Base-by-base conservation (phyloP, 768 basidiomycete species). In the Boletus sp. region DNA sequence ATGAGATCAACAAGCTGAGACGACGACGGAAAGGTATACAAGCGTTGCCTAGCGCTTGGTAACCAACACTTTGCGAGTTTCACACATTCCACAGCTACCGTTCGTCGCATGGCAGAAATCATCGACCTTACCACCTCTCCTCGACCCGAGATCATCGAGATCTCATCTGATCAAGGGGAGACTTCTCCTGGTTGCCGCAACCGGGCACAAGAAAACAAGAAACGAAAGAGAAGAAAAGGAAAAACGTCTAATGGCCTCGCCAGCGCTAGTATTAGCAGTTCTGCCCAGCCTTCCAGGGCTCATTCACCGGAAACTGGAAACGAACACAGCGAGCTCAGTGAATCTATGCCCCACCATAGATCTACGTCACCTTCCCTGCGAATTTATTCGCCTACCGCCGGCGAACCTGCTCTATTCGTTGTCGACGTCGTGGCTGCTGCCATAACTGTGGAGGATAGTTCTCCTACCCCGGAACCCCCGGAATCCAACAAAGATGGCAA, bases 371-470 rank as follows among this genome's bases (percentile, higher is more conserved):
- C 77, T 71, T n/a, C 70, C 53, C 56, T 65, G 58, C 34, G 40
- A 32, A 46, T 30, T 53, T 39, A 67, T 58, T 38, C 58, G 55
- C 45, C 63, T 57, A 51, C 43, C 34, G 34, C 57, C 8, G 53
- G 56, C 23, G 58, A 64, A 43, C 38, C 55, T 29, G 56, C 45
- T 25, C 50, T 80, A 10, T 87, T 84, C 64, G 79, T 75, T 60
- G 62, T 85, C 50, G 87, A 88, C 59, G 64, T 69, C 19, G 60
- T 64, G 5, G 78, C 83, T 4, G 65, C 73, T 11, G 61, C 70
- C 1, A 52, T 82, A 21, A 68, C 74, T 15, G 53, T 64, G 21
- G 55, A 54, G 41, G 56, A 50, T 19, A 52, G 15, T 25, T 54
- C 34, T 39, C 29, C 54, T n/a, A 50, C 46, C 33, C 39, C 61